Base-by-base conservation (phyloP, 2,329 filamentous ascomycete species). In the Cadophora sp. region DNA sequence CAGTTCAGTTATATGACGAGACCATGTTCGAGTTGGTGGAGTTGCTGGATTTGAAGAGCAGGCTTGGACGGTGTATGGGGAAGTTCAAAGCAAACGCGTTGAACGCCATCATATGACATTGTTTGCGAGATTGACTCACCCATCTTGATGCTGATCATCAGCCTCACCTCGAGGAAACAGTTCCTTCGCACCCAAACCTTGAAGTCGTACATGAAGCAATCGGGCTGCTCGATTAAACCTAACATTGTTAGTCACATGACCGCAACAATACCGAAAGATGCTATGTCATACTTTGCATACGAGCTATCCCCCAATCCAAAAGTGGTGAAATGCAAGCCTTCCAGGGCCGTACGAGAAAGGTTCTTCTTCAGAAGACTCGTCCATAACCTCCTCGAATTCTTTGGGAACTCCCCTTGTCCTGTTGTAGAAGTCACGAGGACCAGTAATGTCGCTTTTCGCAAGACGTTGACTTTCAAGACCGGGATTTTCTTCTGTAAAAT, bases 221-320 rank as follows among this genome's bases (percentile, higher is more conserved):
- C 94, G 87, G 55, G 92, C 91, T 20, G 95, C 94, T 88, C 93
- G 97, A 80, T 99, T 99, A 80, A 93, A 97, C 75, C 91, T 95
- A 68, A 18, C 22, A 20, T 20, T 13, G 62, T 70, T 22, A 71
- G 66, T 51, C 59, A 48, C 55, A 51, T 63, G 50, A 65, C 33
- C 30, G 18, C 16, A n/a, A 62, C 8, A 45, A 24, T 58, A 55
- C 30, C 14, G n/a, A 39, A 14, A 27, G 16, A 43, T 27, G 65
- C 9, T 24, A n/a, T n/a, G 45, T 77, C 85, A 71, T 82, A 96
- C 90, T 96, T 95, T 65, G 91, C 85, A 83, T 99, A 99, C 1
- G 94, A 97, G 75, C 92, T 97, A 79, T 99, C 96, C 0, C 96
- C 96, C 0, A 98, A 84, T 0, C 96, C 96, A 82, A 98, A 97